Base-by-base conservation (phyloP, 202 grass and related monocot genomes). In the Panicum hallii region DNA sequence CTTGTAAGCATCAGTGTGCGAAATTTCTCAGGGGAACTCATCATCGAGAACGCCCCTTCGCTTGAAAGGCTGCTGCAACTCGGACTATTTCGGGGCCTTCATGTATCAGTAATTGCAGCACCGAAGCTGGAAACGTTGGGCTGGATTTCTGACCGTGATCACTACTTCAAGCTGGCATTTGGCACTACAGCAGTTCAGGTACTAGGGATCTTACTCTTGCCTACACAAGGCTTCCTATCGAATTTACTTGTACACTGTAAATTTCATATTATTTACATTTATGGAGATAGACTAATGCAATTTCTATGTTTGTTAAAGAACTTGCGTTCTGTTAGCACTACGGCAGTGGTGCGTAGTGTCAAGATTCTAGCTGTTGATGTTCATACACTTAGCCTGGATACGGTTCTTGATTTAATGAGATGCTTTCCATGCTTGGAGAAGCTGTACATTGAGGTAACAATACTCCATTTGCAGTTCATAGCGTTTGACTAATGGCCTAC, bases 51-150 rank as follows among this genome's bases (percentile, higher is more conserved):
- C 44, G 75, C 70, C 0, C 85, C 85, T 2, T 80, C 16, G 44
- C 78, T 91, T 50, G 34, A 77, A 46, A 28, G 44, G 1, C 69
- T 91, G 30, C 42, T 91, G 20, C 57, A 80, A 32, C 52, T 34
- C 26, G 45, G 75, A 8, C 17, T 10, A 3, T 16, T 3, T 17
- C 0, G 0, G 2, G 13, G 0, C 23, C 14, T 65, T 17, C 48
- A 5, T 11, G 11, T 71, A 23, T 74, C 78, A 3, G 63, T 88
- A 2, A 17, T 84, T 52, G 46, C 69, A n/a, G 84, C 79, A 15
- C 84, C 84, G 0, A 90, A 80, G 13, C 65, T 91, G 11, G 63
- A 83, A 79, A 67, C 56, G 13, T 11, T 83, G 22, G 69, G 69
- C 42, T 17, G 11, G 23, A 19, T 65, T 7, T 57, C 53, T 56